Evolutionary conservation across 768 basidiomycete genomes (phyloP), one percentile per base, ranked within the genome.

Genomic region (Rhizopogon salebrosus): DNA sequence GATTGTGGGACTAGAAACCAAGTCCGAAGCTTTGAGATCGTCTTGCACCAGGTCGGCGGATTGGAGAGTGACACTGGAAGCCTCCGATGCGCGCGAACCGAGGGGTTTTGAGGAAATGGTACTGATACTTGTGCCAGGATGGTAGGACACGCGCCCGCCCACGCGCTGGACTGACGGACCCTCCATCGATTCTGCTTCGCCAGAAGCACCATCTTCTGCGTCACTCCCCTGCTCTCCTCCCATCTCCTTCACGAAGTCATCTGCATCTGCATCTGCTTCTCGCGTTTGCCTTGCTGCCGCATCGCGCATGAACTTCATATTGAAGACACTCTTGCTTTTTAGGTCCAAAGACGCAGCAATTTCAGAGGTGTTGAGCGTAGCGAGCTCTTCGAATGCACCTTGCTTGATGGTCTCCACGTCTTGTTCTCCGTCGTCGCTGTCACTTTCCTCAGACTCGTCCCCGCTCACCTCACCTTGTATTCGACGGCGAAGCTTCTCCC

Each of bases 241-340:
- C 62, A 97, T 73, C 61, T 92, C 89, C 56, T 73, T 74, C 56
- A 83, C 70, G 54, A 95, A 83, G 60, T 89, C 87, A 52, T 89
- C 88, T 4, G 79, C 83, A 57, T 83, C 78, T 52, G 76, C 76
- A 53, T 85, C 75, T 1, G 80, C 82, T 49, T 76, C 75, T 8
- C 23, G 62, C 66, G 72, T 59, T 79, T 85, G 79, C 57, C 91
- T 76, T 4, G 80, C 81, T 73, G 88, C 84, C 0, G 92, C 95
- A 41, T 94, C 87, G 67, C 89, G 87, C 95, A 99, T 99, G 70
- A 98, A 99, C 72, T 97, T 98, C 97, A 98, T 98, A 57, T 83
- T 79, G 65, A 97, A 89, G 9, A 98, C 78, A 55, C 89, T 82
- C 70, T 87, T 89, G 45, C 75, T 80, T 62, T 72, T 70, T 41